These are phyloP conservation scores for Candida tetrigidarum DNA, from an alignment of 1,139 yeast genomes.

Conservation along the genomic window DNA sequence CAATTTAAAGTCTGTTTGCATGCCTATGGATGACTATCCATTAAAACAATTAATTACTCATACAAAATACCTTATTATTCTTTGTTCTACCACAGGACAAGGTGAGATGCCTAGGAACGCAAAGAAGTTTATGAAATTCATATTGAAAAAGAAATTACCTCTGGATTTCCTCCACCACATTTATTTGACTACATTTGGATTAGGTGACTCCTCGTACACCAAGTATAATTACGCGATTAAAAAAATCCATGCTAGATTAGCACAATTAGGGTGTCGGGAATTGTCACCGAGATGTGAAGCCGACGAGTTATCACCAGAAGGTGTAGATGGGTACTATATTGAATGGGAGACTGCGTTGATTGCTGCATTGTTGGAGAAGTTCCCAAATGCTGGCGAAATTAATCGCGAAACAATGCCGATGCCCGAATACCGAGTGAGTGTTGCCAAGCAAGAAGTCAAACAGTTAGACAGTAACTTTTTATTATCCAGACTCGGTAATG, in stretches of 20 bases:
- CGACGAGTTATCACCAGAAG: constrained; percentile 83
- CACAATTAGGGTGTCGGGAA: constrained; percentile 82
- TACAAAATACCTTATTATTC: constrained; percentile 56
- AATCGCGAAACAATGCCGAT: constrained; percentile 22
- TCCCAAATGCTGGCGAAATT: constrained; percentile 11
- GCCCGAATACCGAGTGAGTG: constrained; percentile 19
- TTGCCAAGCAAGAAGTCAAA: not conserved
- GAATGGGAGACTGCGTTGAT: constrained; percentile 72
- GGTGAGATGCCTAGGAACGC: constrained; percentile 91
- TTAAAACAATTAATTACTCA: constrained; percentile 52
- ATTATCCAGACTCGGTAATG: constrained; percentile 9
- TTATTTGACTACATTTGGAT: constrained; percentile 74
- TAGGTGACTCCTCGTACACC: constrained; percentile 95
- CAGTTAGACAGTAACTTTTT: constrained; percentile 3
- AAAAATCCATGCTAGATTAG: constrained; percentile 75
- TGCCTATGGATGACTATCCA: constrained; percentile 67
- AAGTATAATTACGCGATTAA: constrained; percentile 84
- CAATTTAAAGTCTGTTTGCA: constrained; percentile 54
- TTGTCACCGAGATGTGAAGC: constrained; percentile 81
- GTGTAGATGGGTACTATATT: constrained; percentile 75
- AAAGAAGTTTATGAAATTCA: constrained; percentile 69
- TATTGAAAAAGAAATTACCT: constrained; percentile 73
- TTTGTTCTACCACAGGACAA: constrained; percentile 94
- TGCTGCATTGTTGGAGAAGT: constrained; percentile 31
- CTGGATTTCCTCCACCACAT: constrained; percentile 63